Percentiles rank a stretch among this genome's conserved stretches.
phyloP scores from a whole-genome alignment of 2,329 filamentous ascomycete genomes.

The Paradendryphiella salina region DNA sequence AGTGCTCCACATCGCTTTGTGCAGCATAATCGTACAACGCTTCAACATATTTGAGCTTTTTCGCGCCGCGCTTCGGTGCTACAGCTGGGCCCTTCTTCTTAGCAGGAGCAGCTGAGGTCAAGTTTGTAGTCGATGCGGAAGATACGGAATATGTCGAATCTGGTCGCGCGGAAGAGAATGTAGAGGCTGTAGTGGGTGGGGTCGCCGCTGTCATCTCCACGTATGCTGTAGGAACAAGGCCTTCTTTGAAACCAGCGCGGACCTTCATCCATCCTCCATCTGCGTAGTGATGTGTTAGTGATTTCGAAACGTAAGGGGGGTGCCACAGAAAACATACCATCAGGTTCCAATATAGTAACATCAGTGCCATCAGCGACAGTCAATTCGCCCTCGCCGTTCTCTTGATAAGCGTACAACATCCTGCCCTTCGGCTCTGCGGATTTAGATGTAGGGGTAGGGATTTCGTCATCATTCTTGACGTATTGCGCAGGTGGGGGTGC shows the following conservation, averaged over 20 bases:
- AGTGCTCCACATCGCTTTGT: conserved; percentile 82
- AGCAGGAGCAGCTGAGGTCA: conserved; percentile 41
- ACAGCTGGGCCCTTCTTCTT: conserved; percentile 94
- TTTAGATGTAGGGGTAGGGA: conserved; percentile 35
- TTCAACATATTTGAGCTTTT: conserved; percentile 91
- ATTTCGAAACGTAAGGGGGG: conserved; percentile 19
- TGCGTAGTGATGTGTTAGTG: conserved; percentile 47
- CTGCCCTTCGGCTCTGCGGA: conserved; percentile 69
- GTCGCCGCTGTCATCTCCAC: conserved; percentile 63
- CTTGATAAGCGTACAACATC: conserved; percentile 89
- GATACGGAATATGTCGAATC: conserved; percentile 73
- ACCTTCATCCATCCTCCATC: conserved; percentile 95
- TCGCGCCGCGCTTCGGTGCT: conserved; percentile 84
- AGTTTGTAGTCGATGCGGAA: conserved; percentile 69
- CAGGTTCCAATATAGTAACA: conserved; percentile 77
- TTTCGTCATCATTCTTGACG: conserved; percentile 65
- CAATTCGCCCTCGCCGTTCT: conserved; percentile 78
- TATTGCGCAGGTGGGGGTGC: conserved; percentile 87
- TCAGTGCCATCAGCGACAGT: conserved; percentile 78
- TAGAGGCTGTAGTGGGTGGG: conserved; percentile 45
- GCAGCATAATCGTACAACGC: conserved; percentile 91
- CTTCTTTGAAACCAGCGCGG: conserved; percentile 72
- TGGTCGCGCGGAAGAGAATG: conserved; percentile 45
- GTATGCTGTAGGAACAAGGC: conserved; percentile 85
- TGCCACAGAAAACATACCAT: conserved; percentile 65